Evolutionary conservation across 768 basidiomycete genomes (phyloP).

Genomic region (Suillus decipiens): DNA sequence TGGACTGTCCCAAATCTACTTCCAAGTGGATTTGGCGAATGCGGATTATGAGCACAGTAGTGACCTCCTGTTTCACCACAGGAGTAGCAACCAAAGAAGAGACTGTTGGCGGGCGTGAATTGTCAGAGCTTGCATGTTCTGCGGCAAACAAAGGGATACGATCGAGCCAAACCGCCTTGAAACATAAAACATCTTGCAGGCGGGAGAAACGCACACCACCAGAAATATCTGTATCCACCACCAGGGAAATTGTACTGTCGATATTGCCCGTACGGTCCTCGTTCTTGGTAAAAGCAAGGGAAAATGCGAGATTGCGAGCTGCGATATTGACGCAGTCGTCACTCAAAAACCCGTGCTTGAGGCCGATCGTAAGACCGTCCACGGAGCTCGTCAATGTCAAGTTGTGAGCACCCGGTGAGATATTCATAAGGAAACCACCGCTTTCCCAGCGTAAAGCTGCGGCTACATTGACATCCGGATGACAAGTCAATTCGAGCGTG

Average conservation of each 20-base stretch:
- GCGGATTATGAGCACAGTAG: conserved; percentile 65
- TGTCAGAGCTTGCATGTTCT: conserved; percentile 28
- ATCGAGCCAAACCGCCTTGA: conserved; percentile 95
- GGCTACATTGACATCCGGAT: conserved; percentile 90
- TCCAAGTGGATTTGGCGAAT: conserved; percentile 73
- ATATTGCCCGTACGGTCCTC: conserved; percentile 37
- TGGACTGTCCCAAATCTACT: conserved; percentile 85
- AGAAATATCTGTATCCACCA: conserved; percentile 83
- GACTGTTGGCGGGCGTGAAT: conserved; percentile 20
- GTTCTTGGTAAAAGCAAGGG: conserved; percentile 64
- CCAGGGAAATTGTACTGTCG: conserved; percentile 64
- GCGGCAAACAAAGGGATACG: conserved; percentile 74
- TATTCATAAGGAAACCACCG: conserved; percentile 83
- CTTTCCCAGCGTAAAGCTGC: conserved; percentile 92
- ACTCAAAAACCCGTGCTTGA: conserved; percentile 84
- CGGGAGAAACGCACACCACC: conserved; percentile 82
- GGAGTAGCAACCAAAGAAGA: conserved; percentile 17
- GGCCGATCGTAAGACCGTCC: conserved; percentile 75
- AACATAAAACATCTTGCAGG: conserved; percentile 88
- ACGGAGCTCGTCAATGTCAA: conserved; percentile 78
- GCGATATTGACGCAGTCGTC: conserved; percentile 81
- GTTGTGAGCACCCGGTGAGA: conserved; percentile 72
- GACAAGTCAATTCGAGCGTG: conserved; percentile 81
- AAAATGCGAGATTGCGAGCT: conserved; percentile 81
- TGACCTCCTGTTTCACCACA: conserved; percentile 45